Evolutionary conservation across 495 filamentous ascomycete genomes (phyloP).

Genomic region (Aspergillus funiculosus): DNA sequence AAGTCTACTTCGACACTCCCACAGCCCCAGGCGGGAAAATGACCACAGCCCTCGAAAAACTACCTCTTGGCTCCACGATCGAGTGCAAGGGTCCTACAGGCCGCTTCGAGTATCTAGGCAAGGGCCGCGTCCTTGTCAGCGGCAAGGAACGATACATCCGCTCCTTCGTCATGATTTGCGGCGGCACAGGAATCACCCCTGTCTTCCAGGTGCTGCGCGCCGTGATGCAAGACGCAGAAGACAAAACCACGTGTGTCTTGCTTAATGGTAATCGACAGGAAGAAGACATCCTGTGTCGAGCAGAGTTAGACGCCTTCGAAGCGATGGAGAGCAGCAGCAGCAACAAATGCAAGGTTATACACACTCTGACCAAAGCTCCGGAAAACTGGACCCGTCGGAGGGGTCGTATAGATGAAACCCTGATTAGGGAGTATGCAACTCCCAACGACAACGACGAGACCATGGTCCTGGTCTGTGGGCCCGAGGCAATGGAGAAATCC

Average conservation of each 20-base stretch:
- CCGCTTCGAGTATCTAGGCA: constrained; percentile 74
- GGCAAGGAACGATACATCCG: constrained; percentile 53
- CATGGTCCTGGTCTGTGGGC: constrained; percentile 81
- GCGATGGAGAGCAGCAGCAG: constrained; percentile 34
- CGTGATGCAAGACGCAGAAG: constrained; percentile 55
- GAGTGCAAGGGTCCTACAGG: constrained; percentile 92
- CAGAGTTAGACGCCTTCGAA: constrained; percentile 65
- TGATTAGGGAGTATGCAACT: constrained; percentile 57
- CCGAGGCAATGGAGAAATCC: constrained; percentile 68
- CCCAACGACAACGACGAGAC: constrained; percentile 46
- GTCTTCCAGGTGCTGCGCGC: constrained; percentile 85
- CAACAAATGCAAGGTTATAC: constrained; percentile 62
- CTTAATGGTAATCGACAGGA: constrained; percentile 74
- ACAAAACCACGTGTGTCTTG: constrained; percentile 60
- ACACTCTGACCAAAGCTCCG: constrained; percentile 63
- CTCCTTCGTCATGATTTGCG: constrained; percentile 84
- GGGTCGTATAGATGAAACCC: constrained; percentile 59
- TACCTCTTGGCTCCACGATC: constrained; percentile 63
- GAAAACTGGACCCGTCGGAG: constrained; percentile 61
- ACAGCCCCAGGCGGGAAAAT: constrained; percentile 67
- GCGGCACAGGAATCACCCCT: constrained; percentile 84
- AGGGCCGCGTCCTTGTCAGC: constrained; percentile 58
- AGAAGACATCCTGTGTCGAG: constrained; percentile 77
- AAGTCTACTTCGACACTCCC: constrained; percentile 69
- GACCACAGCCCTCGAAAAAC: constrained; percentile 71